Percentiles rank a stretch among this genome's conserved stretches.
Conservation (phyloP, 805 yeast genomes). For the Lachancea thermotolerans region DNA sequence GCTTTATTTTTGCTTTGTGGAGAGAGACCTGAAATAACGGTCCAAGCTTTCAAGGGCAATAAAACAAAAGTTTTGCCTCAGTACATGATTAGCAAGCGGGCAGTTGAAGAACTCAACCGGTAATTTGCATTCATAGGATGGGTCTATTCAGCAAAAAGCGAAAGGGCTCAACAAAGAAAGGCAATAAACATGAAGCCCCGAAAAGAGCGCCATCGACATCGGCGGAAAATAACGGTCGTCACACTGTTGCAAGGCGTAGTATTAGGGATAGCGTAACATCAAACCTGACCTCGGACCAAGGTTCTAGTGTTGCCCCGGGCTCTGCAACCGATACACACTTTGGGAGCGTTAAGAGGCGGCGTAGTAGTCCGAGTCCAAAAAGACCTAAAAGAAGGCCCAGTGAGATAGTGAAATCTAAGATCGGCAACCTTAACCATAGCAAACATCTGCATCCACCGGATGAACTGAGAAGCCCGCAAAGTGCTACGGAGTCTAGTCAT, state of each 20-base stretch:
- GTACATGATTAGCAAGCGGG: no score
- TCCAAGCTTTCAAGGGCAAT: no score
- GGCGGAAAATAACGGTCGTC: slow-evolving; percentile 4
- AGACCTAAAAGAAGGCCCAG: not conserved
- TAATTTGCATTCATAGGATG: not conserved
- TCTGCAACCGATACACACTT: slow-evolving; percentile 23
- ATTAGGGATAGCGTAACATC: slow-evolving; percentile 4
- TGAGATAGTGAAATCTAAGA: slow-evolving; percentile 2
- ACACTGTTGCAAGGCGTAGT: slow-evolving; percentile 4
- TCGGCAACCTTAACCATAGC: not conserved
- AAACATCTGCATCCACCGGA: not conserved
- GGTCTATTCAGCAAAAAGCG: not conserved
- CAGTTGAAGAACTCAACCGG: no score
- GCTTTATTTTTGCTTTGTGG: no score
- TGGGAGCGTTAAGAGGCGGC: slow-evolving; percentile 13
- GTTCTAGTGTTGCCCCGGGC: not conserved
- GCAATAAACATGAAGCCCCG: not conserved
- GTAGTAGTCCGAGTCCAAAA: not conserved
- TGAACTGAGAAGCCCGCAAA: not conserved
- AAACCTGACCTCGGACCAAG: slow-evolving; percentile 2
- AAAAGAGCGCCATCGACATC: not conserved
- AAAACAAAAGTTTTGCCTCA: no score
- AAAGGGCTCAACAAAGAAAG: not conserved
- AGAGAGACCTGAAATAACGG: no score
- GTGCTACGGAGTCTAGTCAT: not conserved